Base-by-base conservation (phyloP, 208 protist species). In the Trypanosoma brucei region DNA sequence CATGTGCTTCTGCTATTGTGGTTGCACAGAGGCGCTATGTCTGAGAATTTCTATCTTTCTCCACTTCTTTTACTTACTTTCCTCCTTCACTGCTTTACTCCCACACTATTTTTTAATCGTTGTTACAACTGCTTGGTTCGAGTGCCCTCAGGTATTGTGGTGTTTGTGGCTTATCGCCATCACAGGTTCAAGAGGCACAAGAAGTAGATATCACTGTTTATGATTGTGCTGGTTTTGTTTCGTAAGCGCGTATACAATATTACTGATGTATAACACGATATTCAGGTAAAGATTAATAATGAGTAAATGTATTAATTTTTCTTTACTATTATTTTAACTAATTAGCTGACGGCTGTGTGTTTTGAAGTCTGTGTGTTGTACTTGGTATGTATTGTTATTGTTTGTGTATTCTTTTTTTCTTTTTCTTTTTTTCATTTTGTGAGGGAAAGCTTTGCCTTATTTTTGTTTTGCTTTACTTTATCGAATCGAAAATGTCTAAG, bases 401-500 rank as follows among this genome's bases (percentile, higher is more conserved):
- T 22, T 22, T 22, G 22, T 22, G 22, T 22, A 22, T 22, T 22
- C 22, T 22, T 22, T 22, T 22, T 22, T 22, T 22, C 22, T 22
- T 22, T 22, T n/a, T n/a, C n/a, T n/a, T n/a, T n/a, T n/a, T 22
- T 22, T 22, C 22, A 22, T 22, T 22, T 22, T 22, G 22, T 22
- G 22, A 22, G 22, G 22, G 22, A 22, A 22, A 22, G 22, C 22
- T 34, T 46, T 44, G 56, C 68, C 40, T 62, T 55, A 65, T 78
- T 63, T 36, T 45, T 48, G 60, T 72, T 56, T 53, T 48, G 57
- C 3, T 11, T 54, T 36, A 3, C 49, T 55, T 58, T 0, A 31
- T 8, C 3, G 2, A 59, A 42, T 40, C 55, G 48, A 73, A 34
- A 42, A 92, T 92, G 82, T 86, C 83, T 35, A 35, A 62, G 39